A percentile compares a stretch with the other conserved stretches of the same genome.
Conservation (phyloP, 148 eudicot species). For the Camellia japonica region DNA sequence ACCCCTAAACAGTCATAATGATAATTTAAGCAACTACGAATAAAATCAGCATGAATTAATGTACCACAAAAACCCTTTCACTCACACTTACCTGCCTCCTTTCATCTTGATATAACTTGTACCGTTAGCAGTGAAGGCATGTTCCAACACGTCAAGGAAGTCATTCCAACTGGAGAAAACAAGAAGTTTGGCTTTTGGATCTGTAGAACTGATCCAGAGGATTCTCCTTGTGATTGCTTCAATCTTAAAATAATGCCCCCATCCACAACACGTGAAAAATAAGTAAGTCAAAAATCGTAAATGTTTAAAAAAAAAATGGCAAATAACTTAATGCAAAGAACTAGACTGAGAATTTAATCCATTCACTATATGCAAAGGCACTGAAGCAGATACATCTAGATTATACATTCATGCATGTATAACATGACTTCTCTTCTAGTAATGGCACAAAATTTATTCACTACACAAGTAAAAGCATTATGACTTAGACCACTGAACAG, state of each 20-base stretch:
- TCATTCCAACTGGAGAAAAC: conserved; percentile 98
- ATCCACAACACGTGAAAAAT: neutral
- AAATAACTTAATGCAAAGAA: neutral
- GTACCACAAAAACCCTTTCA: neutral
- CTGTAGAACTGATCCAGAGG: conserved; percentile 64
- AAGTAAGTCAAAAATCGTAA: neutral
- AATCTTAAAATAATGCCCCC: conserved; percentile 40
- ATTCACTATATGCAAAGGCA: neutral
- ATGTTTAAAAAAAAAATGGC: neutral
- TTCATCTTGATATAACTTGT: conserved; percentile 81
- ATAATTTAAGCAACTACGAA: neutral
- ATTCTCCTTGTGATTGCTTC: conserved; percentile 93
- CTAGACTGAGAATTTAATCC: neutral
- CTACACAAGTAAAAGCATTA: neutral
- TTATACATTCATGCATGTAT: neutral
- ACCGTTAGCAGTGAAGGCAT: conserved; percentile 71
- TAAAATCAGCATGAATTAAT: neutral
- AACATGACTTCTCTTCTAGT: neutral
- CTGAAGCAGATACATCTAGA: neutral
- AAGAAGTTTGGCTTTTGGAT: conserved; percentile 74
- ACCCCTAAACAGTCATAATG: neutral
- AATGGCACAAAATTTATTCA: neutral
- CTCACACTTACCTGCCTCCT: conserved; percentile 74
- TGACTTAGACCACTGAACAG: neutral
- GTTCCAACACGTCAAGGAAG: conserved; percentile 90